Conservation (phyloP, 306 rosid species). For the Lagenaria siceraria region DNA sequence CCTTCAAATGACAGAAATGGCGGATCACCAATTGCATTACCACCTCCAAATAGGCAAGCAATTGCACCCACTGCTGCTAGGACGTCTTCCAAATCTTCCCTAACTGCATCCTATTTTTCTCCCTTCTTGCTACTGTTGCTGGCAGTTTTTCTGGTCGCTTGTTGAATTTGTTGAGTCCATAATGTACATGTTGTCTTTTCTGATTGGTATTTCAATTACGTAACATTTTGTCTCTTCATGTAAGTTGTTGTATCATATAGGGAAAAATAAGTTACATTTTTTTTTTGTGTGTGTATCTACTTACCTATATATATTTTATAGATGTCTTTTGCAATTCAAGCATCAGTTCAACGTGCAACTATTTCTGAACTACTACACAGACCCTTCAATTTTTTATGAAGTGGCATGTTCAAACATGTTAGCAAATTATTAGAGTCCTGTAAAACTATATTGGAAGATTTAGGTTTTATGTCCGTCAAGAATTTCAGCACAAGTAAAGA, state of each 20-base stretch:
- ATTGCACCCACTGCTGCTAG: constrained; percentile 36
- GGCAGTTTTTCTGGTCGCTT: background rate
- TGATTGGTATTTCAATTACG: background rate
- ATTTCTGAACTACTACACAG: background rate
- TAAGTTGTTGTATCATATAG: background rate
- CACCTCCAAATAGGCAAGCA: constrained; percentile 21
- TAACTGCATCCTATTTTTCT: constrained; percentile 12
- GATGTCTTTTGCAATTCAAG: background rate
- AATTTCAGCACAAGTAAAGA: background rate
- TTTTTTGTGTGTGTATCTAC: background rate
- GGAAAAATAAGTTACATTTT: background rate
- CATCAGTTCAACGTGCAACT: background rate
- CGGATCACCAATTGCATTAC: constrained; percentile 32
- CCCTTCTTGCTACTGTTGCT: constrained; percentile 14
- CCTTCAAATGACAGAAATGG: constrained; percentile 19
- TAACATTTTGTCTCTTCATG: background rate
- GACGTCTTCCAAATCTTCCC: constrained; percentile 22
- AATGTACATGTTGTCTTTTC: background rate
- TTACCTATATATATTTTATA: background rate
- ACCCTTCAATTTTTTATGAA: background rate
- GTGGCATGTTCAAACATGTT: background rate
- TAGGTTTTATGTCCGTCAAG: background rate
- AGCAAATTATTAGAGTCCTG: background rate
- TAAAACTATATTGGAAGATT: background rate
- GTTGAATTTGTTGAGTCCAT: background rate